Evolutionary conservation across 2,329 filamentous ascomycete species (phyloP), one percentile per base, ranked within the genome.

Genomic region (Fusarium aywerte): DNA sequence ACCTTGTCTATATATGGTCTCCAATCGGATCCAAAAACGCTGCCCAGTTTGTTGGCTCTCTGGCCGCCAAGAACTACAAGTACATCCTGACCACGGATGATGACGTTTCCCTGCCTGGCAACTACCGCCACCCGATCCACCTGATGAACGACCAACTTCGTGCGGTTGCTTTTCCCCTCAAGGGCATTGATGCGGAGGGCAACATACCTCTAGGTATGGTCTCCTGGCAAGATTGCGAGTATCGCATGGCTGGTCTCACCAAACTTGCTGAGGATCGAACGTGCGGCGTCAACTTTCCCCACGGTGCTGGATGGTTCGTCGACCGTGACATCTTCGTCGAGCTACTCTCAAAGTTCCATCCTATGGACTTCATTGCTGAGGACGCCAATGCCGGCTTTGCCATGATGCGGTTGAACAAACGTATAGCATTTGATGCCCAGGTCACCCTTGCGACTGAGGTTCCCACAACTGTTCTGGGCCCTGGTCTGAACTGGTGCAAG

Each of bases 401-500:
- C 9, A 54, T 57, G 7, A 57, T 57, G 53, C 48, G 48, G 3
- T 25, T 57, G 9, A 39, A 51, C 7, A 57, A 54, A 15, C 33
- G 53, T 0, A 57, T 57, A 4, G 48, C 53, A 3, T 57, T 57
- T 4, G 53, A 57, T n/a, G 53, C 53, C 1, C 53, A 54, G 4
- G 53, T 57, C 3, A 57, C 53, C 0, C 53, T 57, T 2, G 53
- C 53, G 0, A 57, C 53, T 1, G 53, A 54, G 11, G 53, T 57
- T 3, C 53, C 53, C 2, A 20, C 53, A 0, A 54, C 48, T n/a
- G 55, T 68, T 2, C 40, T 68, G 10, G 65, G 65, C 2, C 59
- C 65, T 3, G 63, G 59, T 0, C 3, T 68, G n/a, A 68, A 67
- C 35, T 68, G 63, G 65, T 68, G 57, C 51, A 68, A 68, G 25